phyloP scores from a whole-genome alignment of 2,329 filamentous ascomycete genomes.

The Pestalotiopsis sp. region DNA sequence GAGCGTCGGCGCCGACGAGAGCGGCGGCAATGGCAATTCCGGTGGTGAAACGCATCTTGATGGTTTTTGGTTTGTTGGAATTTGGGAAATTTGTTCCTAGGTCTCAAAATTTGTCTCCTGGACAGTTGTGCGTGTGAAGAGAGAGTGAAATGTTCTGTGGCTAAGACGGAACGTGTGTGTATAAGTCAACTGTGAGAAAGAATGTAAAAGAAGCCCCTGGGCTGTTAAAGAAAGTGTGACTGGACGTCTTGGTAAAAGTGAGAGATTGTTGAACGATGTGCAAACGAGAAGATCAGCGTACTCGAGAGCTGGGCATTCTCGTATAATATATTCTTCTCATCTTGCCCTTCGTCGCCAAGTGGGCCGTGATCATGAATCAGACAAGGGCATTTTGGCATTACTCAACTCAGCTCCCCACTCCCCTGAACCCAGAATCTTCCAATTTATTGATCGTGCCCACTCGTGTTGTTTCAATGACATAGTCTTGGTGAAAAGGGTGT shows the following conservation, averaged over 20 bases:
- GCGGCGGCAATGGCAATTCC: conserved; percentile 7
- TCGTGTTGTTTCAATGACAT: neutral
- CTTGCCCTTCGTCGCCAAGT: neutral
- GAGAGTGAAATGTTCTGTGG: conserved; percentile 1
- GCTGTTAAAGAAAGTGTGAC: conserved; percentile 7
- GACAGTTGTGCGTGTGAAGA: neutral
- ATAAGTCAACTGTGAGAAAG: neutral
- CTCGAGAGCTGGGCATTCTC: neutral
- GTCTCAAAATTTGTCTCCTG: neutral
- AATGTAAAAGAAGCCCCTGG: conserved; percentile 3
- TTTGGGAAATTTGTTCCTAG: too few species aligned
- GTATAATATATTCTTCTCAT: conserved; percentile 7
- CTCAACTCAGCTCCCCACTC: neutral
- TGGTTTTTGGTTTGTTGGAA: neutral
- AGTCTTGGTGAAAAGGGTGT: neutral
- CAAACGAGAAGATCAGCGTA: neutral
- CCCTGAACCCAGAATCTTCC: neutral
- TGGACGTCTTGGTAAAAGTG: neutral
- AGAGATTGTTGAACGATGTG: neutral
- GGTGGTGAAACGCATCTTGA: conserved; percentile 8
- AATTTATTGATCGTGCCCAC: neutral
- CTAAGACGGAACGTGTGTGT: neutral
- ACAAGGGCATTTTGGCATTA: neutral
- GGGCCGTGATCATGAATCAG: neutral
- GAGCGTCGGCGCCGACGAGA: conserved; percentile 2